Evolutionary conservation across 169 alveolate genomes (phyloP).

Genomic region (Plasmodium yoelii): DNA sequence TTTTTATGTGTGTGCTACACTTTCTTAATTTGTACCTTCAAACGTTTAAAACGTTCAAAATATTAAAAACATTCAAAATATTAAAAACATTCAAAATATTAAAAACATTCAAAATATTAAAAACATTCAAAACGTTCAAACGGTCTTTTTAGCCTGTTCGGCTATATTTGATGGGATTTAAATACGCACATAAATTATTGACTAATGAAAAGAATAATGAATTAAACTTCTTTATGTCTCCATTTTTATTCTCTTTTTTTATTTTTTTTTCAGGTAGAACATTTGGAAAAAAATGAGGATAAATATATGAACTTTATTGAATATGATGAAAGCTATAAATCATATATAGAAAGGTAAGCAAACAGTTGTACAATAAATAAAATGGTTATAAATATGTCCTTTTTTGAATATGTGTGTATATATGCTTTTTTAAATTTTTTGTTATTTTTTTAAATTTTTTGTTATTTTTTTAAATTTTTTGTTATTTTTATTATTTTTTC

Average conservation of each 20-base stretch:
- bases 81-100: too few relatives aligned
- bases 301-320: slow-evolving; percentile 46
- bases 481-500: neutral
- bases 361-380: neutral
- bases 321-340: slow-evolving; percentile 61
- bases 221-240: neutral
- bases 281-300: slow-evolving; percentile 35
- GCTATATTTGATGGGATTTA: neutral
- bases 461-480: neutral
- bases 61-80: too few relatives aligned
- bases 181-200: neutral
- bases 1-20: neutral
- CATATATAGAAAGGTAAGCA: slow-evolving; percentile 50
- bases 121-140: neutral
- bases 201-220: neutral
- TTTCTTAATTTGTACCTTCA: neutral
- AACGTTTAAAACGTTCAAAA: neutral
- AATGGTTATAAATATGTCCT: neutral
- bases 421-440: neutral
- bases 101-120: too few relatives aligned
- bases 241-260: slow-evolving; percentile 6
- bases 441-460: neutral
- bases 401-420: neutral
- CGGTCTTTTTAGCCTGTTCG: neutral
- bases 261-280: slow-evolving; percentile 24